phyloP scores from a whole-genome alignment of 2,329 filamentous ascomycete species.

The Sclerotinia sclerotiorum region DNA sequence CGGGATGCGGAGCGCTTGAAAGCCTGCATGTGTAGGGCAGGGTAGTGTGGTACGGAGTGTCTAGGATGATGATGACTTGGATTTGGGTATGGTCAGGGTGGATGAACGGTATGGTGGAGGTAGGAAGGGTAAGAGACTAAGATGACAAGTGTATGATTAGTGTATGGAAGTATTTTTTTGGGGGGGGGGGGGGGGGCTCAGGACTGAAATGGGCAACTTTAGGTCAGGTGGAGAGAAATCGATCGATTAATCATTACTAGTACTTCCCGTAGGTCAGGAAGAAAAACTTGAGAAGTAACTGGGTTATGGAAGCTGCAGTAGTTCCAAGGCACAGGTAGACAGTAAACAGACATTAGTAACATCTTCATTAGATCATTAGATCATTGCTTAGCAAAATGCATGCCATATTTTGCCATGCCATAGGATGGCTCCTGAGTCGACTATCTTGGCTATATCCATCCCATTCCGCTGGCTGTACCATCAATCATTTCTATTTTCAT shows the following conservation, averaged over 20 bases:
- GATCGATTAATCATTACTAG: conserved; percentile 9
- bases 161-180: background rate
- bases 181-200: background rate
- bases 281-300: background rate
- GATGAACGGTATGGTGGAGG: conserved; percentile 11
- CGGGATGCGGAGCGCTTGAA: conserved; percentile 25
- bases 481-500: conserved; percentile 8
- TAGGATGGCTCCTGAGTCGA: background rate
- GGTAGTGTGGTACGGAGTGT: conserved; percentile 18
- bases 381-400: conserved; percentile 6
- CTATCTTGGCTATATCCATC: conserved; percentile 5
- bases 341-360: conserved; percentile 3
- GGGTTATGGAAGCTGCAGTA: background rate
- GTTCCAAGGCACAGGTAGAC: background rate
- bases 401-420: conserved; percentile 6
- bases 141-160: conserved; percentile 2
- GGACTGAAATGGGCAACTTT: background rate
- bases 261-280: background rate
- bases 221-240: conserved; percentile 10
- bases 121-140: background rate
- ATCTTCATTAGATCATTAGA: conserved; percentile 8
- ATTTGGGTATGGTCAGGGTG: conserved; percentile 20
- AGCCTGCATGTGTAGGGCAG: conserved; percentile 24
- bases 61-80: conserved; percentile 21
- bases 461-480: conserved; percentile 2